Base-by-base conservation (phyloP, 176 grass and related monocot genomes). In the Lolium perenne region DNA sequence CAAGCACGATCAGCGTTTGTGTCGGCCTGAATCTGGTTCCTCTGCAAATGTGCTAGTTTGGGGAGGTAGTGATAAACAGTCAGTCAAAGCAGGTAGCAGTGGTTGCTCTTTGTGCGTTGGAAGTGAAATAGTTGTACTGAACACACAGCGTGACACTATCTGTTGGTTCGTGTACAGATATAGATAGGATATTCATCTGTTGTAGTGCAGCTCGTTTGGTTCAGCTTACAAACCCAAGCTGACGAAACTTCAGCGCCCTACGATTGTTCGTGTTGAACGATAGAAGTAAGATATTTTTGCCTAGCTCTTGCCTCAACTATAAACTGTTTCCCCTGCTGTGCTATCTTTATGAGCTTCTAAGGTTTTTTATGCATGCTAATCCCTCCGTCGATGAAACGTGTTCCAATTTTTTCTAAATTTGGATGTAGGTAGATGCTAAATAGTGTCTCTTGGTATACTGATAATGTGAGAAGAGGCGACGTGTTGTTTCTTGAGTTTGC, bases 41-140 rank as follows among this genome's bases (percentile, higher is more conserved):
- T 74, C 72, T 54, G 72, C 23, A 76, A 76, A 75, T 75, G 73
- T 76, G 48, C 48, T 76, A 18, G 72, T 75, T 75, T 54, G 48
- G 1, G 3, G 73, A 5, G 48, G 48, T 10, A 54, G 48, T 14
- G 48, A 35, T 47, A 17, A 18, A 13, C 13, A 49, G 72, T 15
- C 41, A 43, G 7, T 35, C 32, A 35, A 35, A 35, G 32, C 32
- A 35, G 32, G 32, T 35, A 35, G 32, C 32, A 35, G 32, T 35
- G 32, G 32, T 35, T 35, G 32, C 32, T 35, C 32, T 35, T 35
- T 35, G 22, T 2, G 10, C 64, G 35, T 8, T 67, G 64, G 29
- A 17, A 32, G 12, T 35, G 25, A 66, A 66, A 15, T 16, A 38
- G 63, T 35, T 38, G 15, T 43, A 43, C 62, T 15, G 25, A 32